phyloP scores from a whole-genome alignment of 78 protist genomes.

The Dictyostelium capitatum region DNA sequence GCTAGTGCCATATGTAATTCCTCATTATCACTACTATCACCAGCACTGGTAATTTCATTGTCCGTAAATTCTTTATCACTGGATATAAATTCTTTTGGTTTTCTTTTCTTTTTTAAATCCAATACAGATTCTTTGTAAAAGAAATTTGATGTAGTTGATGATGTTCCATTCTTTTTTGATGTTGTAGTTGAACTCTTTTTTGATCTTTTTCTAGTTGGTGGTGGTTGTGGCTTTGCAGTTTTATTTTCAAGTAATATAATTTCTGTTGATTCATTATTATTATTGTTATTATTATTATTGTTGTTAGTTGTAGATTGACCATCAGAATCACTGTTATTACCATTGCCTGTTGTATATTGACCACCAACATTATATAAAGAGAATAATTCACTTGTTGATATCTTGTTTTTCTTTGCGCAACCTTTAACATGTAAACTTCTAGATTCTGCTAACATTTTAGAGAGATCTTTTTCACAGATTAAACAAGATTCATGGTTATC shows the following conservation, averaged over 20 bases:
- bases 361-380: not conserved
- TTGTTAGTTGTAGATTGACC: not conserved
- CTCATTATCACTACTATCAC: conserved; percentile 10
- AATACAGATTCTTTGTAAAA: not conserved
- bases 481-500: conserved; percentile 14
- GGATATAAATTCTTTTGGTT: not conserved
- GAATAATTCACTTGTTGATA: conserved; percentile 11
- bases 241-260: not conserved
- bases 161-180: conserved; percentile 8
- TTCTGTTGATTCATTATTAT: not conserved
- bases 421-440: conserved; percentile 9
- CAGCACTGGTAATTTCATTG: not conserved
- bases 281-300: not conserved
- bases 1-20: conserved; percentile 38
- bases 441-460: not conserved
- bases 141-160: not conserved
- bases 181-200: not conserved
- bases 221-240: not conserved
- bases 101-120: not conserved
- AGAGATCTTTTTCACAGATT: conserved; percentile 23
- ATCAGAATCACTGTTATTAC: not conserved
- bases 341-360: not conserved
- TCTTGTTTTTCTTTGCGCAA: conserved; percentile 29
- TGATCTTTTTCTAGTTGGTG: not conserved
- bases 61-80: not conserved